Conservation (phyloP, 2,329 filamentous ascomycete species). For the Chaetomium strumarium region DNA sequence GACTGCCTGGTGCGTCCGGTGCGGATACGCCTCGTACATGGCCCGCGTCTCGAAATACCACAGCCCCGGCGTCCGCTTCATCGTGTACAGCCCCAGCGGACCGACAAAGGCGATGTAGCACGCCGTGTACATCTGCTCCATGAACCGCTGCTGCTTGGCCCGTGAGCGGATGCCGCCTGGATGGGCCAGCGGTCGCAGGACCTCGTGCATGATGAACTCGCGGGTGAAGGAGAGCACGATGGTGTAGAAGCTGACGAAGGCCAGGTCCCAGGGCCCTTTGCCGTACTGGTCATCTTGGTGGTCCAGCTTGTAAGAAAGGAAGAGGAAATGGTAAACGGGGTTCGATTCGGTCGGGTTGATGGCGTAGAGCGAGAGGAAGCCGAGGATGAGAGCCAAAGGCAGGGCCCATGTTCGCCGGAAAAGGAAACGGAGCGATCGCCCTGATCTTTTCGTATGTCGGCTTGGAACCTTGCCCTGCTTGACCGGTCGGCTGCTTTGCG, state of each 20-base stretch:
- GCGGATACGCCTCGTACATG: conserved; percentile 87
- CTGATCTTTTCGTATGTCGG: background rate
- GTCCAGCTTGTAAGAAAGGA: conserved; percentile 74
- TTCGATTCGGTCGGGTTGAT: conserved; percentile 73
- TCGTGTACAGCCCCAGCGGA: conserved; percentile 80
- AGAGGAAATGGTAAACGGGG: conserved; percentile 72
- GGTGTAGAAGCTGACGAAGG: conserved; percentile 84
- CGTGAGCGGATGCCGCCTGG: conserved; percentile 62
- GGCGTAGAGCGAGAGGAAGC: conserved; percentile 63
- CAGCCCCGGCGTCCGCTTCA: conserved; percentile 70
- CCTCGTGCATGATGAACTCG: conserved; percentile 90
- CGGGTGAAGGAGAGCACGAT: conserved; percentile 86
- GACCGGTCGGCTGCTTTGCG: too few species aligned
- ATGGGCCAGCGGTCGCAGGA: conserved; percentile 71
- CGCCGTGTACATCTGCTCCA: conserved; percentile 94
- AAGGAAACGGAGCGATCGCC: background rate
- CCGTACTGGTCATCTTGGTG: conserved; percentile 62
- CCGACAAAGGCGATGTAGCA: conserved; percentile 82
- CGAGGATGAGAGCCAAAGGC: conserved; percentile 61
- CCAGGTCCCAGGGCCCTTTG: conserved; percentile 78
- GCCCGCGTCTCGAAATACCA: conserved; percentile 92
- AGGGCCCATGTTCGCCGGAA: conserved; percentile 50
- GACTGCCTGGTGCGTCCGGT: conserved; percentile 66
- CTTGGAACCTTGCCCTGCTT: background rate
- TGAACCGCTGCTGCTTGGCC: conserved; percentile 81